Evolutionary conservation across 768 basidiomycete species (phyloP).

Genomic region (Pisolithus albus): DNA sequence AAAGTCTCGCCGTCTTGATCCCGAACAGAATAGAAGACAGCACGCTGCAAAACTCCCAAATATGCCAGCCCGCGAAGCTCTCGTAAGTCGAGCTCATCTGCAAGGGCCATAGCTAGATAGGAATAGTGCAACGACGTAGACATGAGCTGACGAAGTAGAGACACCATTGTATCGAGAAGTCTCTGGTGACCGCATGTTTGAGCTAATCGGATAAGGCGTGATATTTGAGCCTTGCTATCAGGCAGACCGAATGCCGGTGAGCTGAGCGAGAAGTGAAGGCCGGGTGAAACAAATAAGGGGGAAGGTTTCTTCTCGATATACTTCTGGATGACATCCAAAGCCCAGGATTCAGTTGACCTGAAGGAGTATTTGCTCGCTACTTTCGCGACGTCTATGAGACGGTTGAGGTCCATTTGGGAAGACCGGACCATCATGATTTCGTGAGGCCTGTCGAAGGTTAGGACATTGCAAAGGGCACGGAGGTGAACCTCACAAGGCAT

Average conservation of each 20-base stretch:
- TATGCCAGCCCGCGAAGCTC: slow-evolving; percentile 59
- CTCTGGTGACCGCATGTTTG: slow-evolving; percentile 59
- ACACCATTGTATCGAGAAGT: slow-evolving; percentile 54
- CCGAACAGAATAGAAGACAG: slow-evolving; percentile 24
- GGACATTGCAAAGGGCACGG: not conserved
- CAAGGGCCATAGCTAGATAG: slow-evolving; percentile 65
- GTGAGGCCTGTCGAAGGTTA: slow-evolving; percentile 41
- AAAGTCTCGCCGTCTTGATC: slow-evolving; percentile 9
- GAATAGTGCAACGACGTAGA: slow-evolving; percentile 56
- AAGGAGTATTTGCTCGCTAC: slow-evolving; percentile 71
- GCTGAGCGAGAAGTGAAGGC: slow-evolving; percentile 16
- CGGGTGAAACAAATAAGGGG: slow-evolving; percentile 40
- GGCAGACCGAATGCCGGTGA: slow-evolving; percentile 31
- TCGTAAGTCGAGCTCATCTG: slow-evolving; percentile 61
- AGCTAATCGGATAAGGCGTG: slow-evolving; percentile 58
- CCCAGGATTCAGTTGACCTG: slow-evolving; percentile 69
- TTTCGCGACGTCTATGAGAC: slow-evolving; percentile 55
- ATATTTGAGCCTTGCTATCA: slow-evolving; percentile 42
- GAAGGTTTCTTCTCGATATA: slow-evolving; percentile 55
- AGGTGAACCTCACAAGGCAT: slow-evolving; percentile 51
- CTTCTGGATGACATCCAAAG: slow-evolving; percentile 65
- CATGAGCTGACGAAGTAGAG: slow-evolving; percentile 56
- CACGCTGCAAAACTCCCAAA: slow-evolving; percentile 67
- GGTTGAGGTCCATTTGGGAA: slow-evolving; percentile 43
- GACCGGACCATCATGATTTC: slow-evolving; percentile 48